These are phyloP conservation scores for Aurinia saxatilis DNA, from an alignment of 345 rosid genomes.

Conservation along the genomic window DNA sequence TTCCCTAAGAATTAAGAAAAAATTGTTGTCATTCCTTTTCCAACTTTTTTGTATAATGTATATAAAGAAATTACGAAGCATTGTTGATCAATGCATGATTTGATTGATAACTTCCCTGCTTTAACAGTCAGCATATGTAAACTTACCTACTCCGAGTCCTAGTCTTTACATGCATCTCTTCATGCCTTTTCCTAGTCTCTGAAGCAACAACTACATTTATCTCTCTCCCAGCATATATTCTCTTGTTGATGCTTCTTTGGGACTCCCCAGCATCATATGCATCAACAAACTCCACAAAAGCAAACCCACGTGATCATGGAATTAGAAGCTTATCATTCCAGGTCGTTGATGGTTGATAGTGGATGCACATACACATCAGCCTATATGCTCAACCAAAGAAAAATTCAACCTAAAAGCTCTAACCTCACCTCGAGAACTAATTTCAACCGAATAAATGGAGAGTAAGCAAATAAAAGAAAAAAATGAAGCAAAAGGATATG, in stretches of 20 bases:
- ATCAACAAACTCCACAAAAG: slow-evolving; percentile 96
- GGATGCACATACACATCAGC: slow-evolving; percentile 16
- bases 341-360: neutral
- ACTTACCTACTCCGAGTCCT: slow-evolving; percentile 45
- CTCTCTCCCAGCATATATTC: slow-evolving; percentile 77
- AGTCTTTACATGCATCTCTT: slow-evolving; percentile 88
- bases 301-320: slow-evolving; percentile 70
- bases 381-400: slow-evolving; percentile 37
- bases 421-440: slow-evolving; percentile 16
- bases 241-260: slow-evolving; percentile 82
- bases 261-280: slow-evolving; percentile 82
- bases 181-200: slow-evolving; percentile 91
- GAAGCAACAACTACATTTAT: slow-evolving; percentile 86
- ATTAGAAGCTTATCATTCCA: slow-evolving; percentile 17
- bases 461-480: too few species aligned
- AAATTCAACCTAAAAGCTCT: neutral
- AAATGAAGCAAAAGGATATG: too few species aligned
- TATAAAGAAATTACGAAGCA: neutral
- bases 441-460: neutral
- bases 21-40: neutral
- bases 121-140: neutral
- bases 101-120: neutral
- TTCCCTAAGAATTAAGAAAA: slow-evolving; percentile 40
- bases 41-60: neutral
- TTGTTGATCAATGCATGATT: neutral